A percentile compares a stretch with the other conserved stretches of the same genome.
Evolutionary conservation across 2,329 filamentous ascomycete species (phyloP).

Genomic region (Cadophora malorum): DNA sequence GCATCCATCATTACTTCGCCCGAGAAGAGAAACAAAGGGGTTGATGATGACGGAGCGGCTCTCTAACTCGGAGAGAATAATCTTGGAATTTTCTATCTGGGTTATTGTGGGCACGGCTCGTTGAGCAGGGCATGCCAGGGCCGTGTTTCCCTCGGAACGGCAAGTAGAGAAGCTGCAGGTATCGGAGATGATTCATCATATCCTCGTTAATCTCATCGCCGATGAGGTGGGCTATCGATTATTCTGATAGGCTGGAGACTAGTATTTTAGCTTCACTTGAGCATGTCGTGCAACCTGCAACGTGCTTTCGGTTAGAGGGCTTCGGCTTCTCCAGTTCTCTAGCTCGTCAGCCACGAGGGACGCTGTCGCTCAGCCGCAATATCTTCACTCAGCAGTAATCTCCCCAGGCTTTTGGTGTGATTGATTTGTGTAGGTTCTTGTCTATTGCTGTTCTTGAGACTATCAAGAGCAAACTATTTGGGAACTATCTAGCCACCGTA

Average conservation of each 20-base stretch:
- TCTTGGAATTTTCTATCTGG: neutral
- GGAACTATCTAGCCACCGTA: neutral
- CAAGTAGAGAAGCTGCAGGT: neutral
- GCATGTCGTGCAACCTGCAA: neutral
- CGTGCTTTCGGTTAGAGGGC: too few relatives aligned
- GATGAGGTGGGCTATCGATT: neutral
- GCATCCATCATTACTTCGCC: neutral
- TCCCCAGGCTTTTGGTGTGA: too few relatives aligned
- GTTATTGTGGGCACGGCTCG: neutral
- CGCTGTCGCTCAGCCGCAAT: neutral
- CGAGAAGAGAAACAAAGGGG: neutral
- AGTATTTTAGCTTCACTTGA: neutral
- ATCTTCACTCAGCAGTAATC: neutral
- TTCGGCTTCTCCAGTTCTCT: neutral
- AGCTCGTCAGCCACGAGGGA: neutral
- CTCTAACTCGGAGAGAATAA: neutral
- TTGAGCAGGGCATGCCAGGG: neutral
- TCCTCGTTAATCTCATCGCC: conserved; percentile 2
- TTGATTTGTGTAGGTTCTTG: neutral
- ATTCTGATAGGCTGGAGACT: neutral
- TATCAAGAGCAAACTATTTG: neutral
- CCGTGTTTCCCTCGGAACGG: neutral
- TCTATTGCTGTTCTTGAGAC: neutral
- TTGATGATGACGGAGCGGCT: neutral
- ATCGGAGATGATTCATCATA: neutral